phyloP scores from a whole-genome alignment of 352 stramenopile genomes.

The Phytophthora tentaculata region DNA sequence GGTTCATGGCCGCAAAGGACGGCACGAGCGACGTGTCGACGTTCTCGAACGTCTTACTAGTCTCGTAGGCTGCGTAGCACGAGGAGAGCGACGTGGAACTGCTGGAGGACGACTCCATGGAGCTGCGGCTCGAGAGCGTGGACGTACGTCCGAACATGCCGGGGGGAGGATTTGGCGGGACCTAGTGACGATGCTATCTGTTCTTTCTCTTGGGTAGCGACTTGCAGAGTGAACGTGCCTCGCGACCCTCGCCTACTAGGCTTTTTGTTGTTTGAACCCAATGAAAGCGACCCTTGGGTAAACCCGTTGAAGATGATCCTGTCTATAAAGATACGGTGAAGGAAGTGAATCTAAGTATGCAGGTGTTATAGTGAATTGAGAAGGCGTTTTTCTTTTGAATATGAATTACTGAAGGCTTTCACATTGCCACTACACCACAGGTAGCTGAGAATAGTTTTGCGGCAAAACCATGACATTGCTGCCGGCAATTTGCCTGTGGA shows the following conservation, averaged over 20 bases:
- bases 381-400: neutral
- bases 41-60: constrained; percentile 31
- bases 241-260: neutral
- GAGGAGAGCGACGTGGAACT: constrained; percentile 25
- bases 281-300: constrained; percentile 19
- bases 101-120: constrained; percentile 6
- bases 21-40: constrained; percentile 50
- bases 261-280: constrained; percentile 23
- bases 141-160: constrained; percentile 16
- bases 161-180: neutral
- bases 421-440: neutral
- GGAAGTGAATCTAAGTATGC: neutral
- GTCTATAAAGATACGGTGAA: neutral
- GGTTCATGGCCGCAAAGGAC: constrained; percentile 72
- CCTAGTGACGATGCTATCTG: constrained; percentile 5
- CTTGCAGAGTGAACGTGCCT: constrained; percentile 17
- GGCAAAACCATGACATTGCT: too few species aligned
- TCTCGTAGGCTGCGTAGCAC: constrained; percentile 37
- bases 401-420: neutral
- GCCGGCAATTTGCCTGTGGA: neutral
- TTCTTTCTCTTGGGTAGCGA: neutral
- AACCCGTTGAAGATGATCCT: constrained; percentile 10
- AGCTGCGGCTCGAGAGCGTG: constrained; percentile 18
- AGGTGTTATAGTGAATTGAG: neutral
- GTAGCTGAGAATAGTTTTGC: too few species aligned